Percentiles rank a stretch among this genome's conserved stretches.
phyloP scores from a whole-genome alignment of 306 rosid species.

The Cajanus cajan region DNA sequence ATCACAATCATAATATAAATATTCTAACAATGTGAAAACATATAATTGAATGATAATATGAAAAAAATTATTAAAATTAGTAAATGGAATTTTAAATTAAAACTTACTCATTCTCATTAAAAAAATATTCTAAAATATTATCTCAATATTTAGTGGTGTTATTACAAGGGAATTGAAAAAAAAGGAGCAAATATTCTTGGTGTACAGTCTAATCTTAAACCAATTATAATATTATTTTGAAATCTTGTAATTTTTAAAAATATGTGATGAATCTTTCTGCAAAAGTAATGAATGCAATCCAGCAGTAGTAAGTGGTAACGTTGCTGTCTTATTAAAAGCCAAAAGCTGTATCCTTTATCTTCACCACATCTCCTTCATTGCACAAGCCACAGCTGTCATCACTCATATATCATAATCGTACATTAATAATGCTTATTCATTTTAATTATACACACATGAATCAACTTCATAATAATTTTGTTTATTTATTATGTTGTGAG shows the following conservation, averaged over 20 bases:
- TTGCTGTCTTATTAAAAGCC: conserved; percentile 31
- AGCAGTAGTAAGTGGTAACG: not conserved
- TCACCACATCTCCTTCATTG: not conserved
- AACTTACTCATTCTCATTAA: not conserved
- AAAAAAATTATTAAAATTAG: not conserved
- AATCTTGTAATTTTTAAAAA: too few species aligned
- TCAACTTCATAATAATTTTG: too few species aligned
- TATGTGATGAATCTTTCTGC: too few species aligned
- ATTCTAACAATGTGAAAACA: not conserved
- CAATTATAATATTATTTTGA: too few species aligned
- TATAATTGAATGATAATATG: not conserved
- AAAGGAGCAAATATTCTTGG: too few species aligned
- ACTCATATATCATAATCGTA: not conserved
- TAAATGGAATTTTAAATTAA: not conserved
- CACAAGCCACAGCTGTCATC: conserved; percentile 4
- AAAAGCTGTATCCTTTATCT: conserved; percentile 5
- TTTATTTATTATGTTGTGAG: too few species aligned
- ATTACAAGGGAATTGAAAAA: too few species aligned
- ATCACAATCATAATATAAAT: not conserved
- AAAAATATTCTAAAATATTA: too few species aligned
- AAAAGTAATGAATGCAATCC: not conserved
- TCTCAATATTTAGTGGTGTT: too few species aligned
- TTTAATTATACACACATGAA: too few species aligned
- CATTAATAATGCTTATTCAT: too few species aligned
- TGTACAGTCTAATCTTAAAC: too few species aligned